Base-by-base conservation (phyloP, 2,329 filamentous ascomycete genomes). In the Calonectria pseudoreteaudii region DNA sequence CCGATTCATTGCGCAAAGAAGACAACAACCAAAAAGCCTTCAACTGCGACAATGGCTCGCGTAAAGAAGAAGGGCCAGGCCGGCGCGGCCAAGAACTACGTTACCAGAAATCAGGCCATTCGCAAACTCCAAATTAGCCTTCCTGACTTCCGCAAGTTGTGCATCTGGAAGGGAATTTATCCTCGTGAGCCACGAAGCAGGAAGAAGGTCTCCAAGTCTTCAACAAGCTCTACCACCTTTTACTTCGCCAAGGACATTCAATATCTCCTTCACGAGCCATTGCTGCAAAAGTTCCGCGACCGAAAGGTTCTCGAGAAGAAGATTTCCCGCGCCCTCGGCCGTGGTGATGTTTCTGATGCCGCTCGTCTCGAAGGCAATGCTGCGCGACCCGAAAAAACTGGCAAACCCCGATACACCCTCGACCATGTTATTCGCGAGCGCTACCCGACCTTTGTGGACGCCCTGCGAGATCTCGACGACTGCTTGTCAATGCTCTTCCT, bases 101-200 rank as follows among this genome's bases (percentile, higher is more conserved):
- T 99, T 81, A 99, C 97, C 72, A 92, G 97, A 85, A 98, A 96
- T 52, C 95, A 98, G 88, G 97, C 97, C 58, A 95, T 99, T 81
- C 95, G 96, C 86, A 99, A 98, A 88, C 93, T 99, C 76, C 97
- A 99, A 87, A 94, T 99, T 86, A 98, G 94, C 82, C 92, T 99
- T 71, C 95, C 96, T 79, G 97, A 99, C 87, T 99, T 99, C 88
- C 93, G 97, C 87, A 94, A 98, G 87, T 91, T 99, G 84, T 99
- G 97, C 88, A 99, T 99, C 86, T 99, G 98, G 93, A 98, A 98
- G 89, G 97, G 96, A 81, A 98, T 99, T 85, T 99, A 98, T 87
- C 97, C 97, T 78, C 94, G 97, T 82, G 97, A 99, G 89, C 97
- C 97, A 77, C 92, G 97, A 83, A 98, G 94, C 88, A 96, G 95